Evolutionary conservation across 768 basidiomycete genomes (phyloP), one percentile per base, ranked within the genome.

Genomic region (Naematelia encephala): DNA sequence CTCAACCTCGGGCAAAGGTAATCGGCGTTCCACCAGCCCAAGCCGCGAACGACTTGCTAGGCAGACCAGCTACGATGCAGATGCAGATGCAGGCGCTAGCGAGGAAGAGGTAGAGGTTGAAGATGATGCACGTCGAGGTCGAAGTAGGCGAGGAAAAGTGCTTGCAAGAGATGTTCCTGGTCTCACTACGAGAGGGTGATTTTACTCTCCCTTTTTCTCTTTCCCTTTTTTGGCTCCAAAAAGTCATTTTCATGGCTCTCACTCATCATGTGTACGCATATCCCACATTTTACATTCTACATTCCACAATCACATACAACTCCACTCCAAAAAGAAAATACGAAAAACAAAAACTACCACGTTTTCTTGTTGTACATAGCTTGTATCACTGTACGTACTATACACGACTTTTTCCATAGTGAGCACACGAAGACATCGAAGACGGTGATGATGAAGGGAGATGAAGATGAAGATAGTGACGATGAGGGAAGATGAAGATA

Each of bases 401-500:
- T 39, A 39, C 34, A 39, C 34, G 34, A 39, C n/a, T n/a, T n/a
- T n/a, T n/a, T n/a, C n/a, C n/a, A n/a, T n/a, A n/a, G n/a, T n/a
- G n/a, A n/a, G n/a, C n/a, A n/a, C n/a, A n/a, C n/a, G n/a, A n/a
- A n/a, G n/a, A n/a, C n/a, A n/a, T n/a, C n/a, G n/a, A n/a, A n/a
- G n/a, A n/a, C n/a, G n/a, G n/a, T n/a, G n/a, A n/a, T n/a, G n/a
- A n/a, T n/a, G 34, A 16, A 16, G 16, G 8, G 8, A 16, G 34
- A 39, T 39, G 34, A 39, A 16, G 34, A 39, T 57, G 29, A 26
- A 12, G 13, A 34, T 45, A 14, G 56, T 48, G 34, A 47, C 27
- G 22, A 57, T 50, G 30, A 57, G 56, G 4, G 56, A 50, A 25
- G 56, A 57, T 13, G 47, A 48, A 1, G 42, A 21, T 39, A 14